Conservation (phyloP, 345 rosid species). For the Syzygium aromaticum region DNA sequence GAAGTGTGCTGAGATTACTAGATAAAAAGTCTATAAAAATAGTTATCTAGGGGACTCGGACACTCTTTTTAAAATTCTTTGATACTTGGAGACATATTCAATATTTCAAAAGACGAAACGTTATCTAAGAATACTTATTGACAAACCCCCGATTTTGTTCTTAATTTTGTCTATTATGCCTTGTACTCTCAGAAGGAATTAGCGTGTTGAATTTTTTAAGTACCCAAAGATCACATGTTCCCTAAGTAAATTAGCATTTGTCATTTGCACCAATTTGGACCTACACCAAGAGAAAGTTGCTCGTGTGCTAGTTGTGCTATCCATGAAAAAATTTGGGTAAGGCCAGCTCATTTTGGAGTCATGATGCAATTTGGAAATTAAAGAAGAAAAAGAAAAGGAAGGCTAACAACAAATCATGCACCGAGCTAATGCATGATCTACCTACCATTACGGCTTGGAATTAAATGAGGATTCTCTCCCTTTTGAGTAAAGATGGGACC, state of each 20-base stretch:
- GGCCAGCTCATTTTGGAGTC: neutral
- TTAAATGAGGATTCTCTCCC: neutral
- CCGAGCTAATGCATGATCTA: neutral
- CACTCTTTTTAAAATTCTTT: neutral
- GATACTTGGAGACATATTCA: neutral
- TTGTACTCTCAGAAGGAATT: neutral
- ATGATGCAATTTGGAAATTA: neutral
- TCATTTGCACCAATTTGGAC: neutral
- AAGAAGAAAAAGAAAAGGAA: neutral
- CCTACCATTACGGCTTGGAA: neutral
- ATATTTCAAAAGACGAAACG: neutral
- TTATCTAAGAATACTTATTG: neutral
- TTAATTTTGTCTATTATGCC: neutral
- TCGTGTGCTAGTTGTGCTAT: neutral
- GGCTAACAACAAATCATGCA: neutral
- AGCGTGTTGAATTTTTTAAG: neutral
- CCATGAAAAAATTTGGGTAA: neutral
- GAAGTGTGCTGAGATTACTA: neutral
- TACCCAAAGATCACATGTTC: neutral
- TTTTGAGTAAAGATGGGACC: neutral
- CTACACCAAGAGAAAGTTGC: neutral
- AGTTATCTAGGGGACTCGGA: neutral
- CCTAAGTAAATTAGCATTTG: neutral
- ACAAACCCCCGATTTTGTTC: neutral
- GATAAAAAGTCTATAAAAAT: neutral